A percentile compares a stretch with the other conserved stretches of the same genome.
Evolutionary conservation across 768 basidiomycete genomes (phyloP).

Genomic region (Agaricus subrufescens): DNA sequence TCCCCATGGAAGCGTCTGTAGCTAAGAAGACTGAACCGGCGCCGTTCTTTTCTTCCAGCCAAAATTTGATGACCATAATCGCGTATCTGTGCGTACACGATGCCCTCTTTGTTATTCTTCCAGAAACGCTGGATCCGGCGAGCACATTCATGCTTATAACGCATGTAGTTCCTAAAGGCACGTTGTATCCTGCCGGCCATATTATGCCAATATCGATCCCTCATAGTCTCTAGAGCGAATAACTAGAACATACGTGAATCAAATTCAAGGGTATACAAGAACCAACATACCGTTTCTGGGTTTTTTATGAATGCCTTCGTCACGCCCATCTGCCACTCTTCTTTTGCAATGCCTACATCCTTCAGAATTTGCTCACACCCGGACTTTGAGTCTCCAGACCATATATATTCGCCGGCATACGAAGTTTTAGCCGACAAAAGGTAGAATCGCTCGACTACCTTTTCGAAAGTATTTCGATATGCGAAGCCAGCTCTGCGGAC

Average conservation of each 20-base stretch:
- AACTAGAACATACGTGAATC: slow-evolving; percentile 46
- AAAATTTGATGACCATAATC: slow-evolving; percentile 94
- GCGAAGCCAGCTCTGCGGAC: slow-evolving; percentile 97
- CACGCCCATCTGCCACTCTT: slow-evolving; percentile 99
- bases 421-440: slow-evolving; percentile 92
- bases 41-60: slow-evolving; percentile 86
- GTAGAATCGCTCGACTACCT: slow-evolving; percentile 99
- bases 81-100: slow-evolving; percentile 86
- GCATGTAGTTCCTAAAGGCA: slow-evolving; percentile 92
- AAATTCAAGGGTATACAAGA: not conserved
- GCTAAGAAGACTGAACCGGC: slow-evolving; percentile 89
- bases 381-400: slow-evolving; percentile 85
- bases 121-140: slow-evolving; percentile 95
- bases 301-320: slow-evolving; percentile 99
- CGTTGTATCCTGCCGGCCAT: slow-evolving; percentile 98
- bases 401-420: slow-evolving; percentile 98
- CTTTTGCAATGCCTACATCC: slow-evolving; percentile 92
- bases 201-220: slow-evolving; percentile 99
- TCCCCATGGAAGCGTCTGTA: slow-evolving; percentile 95
- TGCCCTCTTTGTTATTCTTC: slow-evolving; percentile 94
- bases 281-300: slow-evolving; percentile 79
- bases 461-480: slow-evolving; percentile 96
- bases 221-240: slow-evolving; percentile 97
- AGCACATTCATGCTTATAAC: slow-evolving; percentile 94
- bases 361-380: slow-evolving; percentile 91